Evolutionary conservation across 345 rosid species (phyloP), one percentile per base, ranked within the genome.

Genomic region (Mangifera indica): DNA sequence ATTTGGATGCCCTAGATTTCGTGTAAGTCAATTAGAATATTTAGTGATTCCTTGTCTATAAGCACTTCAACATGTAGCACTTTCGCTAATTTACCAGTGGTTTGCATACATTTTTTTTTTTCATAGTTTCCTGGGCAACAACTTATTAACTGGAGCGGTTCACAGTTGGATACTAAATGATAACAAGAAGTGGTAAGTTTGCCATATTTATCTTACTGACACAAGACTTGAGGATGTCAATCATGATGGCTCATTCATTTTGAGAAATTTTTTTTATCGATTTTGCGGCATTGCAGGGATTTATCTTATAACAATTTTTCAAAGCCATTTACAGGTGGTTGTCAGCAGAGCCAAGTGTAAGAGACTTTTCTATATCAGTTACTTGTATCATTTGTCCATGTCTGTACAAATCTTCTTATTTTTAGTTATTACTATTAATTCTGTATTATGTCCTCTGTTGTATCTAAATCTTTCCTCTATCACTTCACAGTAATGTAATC

Each of bases 291-390:
- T 76, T 76, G 67, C 88, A 94, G 98, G 4, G 98, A 94, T 81
- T 76, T 91, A 65, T 94, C 98, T 53, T 87, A 89, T 80, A 95
- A 95, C 89, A 95, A 83, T 71, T 95, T 95, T 77, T 86, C 90
- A 0, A 77, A 78, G 32, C 60, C 90, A 56, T 54, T 84, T 72
- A 3, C 55, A 22, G 0, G 5, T 26, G 72, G 87, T 72, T 94
- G 97, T 82, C 72, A 24, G 49, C 81, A 76, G 60, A 55, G 71
- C 2, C 0, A 10, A 7, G 83, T 87, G 97, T 92, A 81, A 82
- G 93, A 63, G 60, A 74, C 69, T 21, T 72, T 63, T 40, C 4
- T 22, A 5, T 68, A 9, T 63, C 4, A 8, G 14, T 55, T 44
- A 40, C 48, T 70, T 40, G 32, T 49, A 66, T 29, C 10, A 25